Conservation (phyloP, 768 basidiomycete species). For the Xerocomus spinulosus region DNA sequence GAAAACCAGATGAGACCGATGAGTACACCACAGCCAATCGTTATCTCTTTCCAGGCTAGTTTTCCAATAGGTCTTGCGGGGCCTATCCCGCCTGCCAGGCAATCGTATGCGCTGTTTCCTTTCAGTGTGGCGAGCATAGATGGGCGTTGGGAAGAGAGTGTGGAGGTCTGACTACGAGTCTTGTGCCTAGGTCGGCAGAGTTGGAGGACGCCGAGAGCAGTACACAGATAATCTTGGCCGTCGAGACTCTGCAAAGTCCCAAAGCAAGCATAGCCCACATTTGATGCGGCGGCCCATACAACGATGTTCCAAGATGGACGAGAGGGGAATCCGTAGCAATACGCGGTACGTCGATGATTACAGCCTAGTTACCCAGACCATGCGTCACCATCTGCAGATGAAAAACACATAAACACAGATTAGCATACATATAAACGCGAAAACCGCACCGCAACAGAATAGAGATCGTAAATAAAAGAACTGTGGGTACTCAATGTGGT, state of each 20-base stretch:
- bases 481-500: conserved; percentile 54
- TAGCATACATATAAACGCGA: too few species aligned
- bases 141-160: conserved; percentile 2
- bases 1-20: conserved; percentile 65
- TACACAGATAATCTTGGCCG: conserved; percentile 20
- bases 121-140: conserved; percentile 31
- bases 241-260: too few species aligned
- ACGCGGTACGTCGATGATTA: conserved; percentile 45
- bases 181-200: conserved; percentile 28
- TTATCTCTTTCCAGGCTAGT: conserved; percentile 63
- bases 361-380: too few species aligned
- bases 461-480: conserved; percentile 33
- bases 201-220: conserved; percentile 25
- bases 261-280: too few species aligned
- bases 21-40: conserved; percentile 51
- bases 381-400: too few species aligned
- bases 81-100: conserved; percentile 59
- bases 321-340: conserved; percentile 27
- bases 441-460: conserved; percentile 1
- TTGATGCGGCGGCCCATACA: too few species aligned
- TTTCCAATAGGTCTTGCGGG: conserved; percentile 37
- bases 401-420: too few species aligned
- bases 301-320: conserved; percentile 50
- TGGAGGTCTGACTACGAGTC: conserved; percentile 18
- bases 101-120: conserved; percentile 48